Evolutionary conservation across 2,329 filamentous ascomycete species (phyloP), one percentile per base, ranked within the genome.

Genomic region (Periconia sp.): DNA sequence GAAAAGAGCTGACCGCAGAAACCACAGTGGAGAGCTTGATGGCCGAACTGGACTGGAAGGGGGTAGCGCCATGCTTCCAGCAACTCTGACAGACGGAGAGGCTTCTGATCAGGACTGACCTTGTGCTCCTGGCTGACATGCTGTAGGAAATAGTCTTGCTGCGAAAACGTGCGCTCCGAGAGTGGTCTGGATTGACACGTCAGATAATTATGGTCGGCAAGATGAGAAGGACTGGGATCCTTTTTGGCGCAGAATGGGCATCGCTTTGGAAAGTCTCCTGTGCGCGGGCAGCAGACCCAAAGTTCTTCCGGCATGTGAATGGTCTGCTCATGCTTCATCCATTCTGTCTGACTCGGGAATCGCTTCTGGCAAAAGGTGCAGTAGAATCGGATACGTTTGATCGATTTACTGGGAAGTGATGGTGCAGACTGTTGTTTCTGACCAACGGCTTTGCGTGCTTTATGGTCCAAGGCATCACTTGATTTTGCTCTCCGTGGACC

Each of bases 291-390:
- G 51, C 61, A 65, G 9, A 65, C 50, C 61, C 61, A 67, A 1
- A 64, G 50, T 45, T 65, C 61, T 43, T 61, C 57, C 13, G 79
- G 70, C 87, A 80, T 11, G 83, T 89, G 56, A 85, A 69, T 67
- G 85, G 85, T 52, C 86, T 73, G 7, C 63, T 89, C 86, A 66
- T 89, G 86, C 50, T 85, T 78, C 58, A 79, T 76, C 80, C 80
- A 82, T 62, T 82, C 80, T 62, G 81, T 78, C 77, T 80, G 45
- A 75, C 75, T 53, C 73, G 71, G 56, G 41, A 64, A 66, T 9
- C 56, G 52, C 27, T 66, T 66, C 18, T 59, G 58, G 44, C 65
- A 68, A 45, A 68, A 68, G 1, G 65, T 66, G 46, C 63, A 68
- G 50, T 58, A 65, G 45, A 61, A 63, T n/a, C 49, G 54, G n/a